phyloP scores from a whole-genome alignment of 2,329 filamentous ascomycete genomes.

The Biscogniauxia sp. region DNA sequence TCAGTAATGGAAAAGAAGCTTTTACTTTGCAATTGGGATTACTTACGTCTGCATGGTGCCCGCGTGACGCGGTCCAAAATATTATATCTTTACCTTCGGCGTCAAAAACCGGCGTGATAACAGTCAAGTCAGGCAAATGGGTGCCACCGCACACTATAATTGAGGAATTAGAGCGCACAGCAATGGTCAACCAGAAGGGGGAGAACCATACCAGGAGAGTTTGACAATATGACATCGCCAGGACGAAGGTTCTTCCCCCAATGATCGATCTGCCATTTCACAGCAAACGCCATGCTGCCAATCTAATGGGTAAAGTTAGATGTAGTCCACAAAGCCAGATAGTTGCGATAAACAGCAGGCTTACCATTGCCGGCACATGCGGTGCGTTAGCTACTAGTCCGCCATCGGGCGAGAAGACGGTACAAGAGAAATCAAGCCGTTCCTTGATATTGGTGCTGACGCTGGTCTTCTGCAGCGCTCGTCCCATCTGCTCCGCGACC shows the following conservation, averaged over 20 bases:
- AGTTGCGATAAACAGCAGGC: too few species aligned
- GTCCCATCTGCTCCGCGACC: slow-evolving; percentile 81
- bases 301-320: slow-evolving; percentile 1
- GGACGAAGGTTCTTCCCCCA: slow-evolving; percentile 7
- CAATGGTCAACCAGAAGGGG: neutral
- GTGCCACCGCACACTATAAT: slow-evolving; percentile 2
- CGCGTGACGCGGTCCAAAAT: slow-evolving; percentile 16
- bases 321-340: neutral
- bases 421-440: slow-evolving; percentile 78
- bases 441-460: slow-evolving; percentile 81
- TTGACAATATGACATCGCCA: slow-evolving; percentile 10
- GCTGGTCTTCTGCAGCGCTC: slow-evolving; percentile 74
- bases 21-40: too few species aligned
- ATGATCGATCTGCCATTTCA: slow-evolving; percentile 11
- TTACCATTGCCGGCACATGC: slow-evolving; percentile 59
- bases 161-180: neutral
- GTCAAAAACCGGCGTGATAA: slow-evolving; percentile 21
- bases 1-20: too few species aligned
- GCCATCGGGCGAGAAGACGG: slow-evolving; percentile 74
- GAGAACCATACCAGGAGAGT: slow-evolving; percentile 3
- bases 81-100: slow-evolving; percentile 9
- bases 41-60: slow-evolving; percentile 16
- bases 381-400: slow-evolving; percentile 80
- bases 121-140: slow-evolving; percentile 9
- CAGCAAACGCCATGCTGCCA: slow-evolving; percentile 11